These are phyloP conservation scores for Metarhizium sp. DNA, from an alignment of 2,329 filamentous ascomycete species.

Conservation along the genomic window DNA sequence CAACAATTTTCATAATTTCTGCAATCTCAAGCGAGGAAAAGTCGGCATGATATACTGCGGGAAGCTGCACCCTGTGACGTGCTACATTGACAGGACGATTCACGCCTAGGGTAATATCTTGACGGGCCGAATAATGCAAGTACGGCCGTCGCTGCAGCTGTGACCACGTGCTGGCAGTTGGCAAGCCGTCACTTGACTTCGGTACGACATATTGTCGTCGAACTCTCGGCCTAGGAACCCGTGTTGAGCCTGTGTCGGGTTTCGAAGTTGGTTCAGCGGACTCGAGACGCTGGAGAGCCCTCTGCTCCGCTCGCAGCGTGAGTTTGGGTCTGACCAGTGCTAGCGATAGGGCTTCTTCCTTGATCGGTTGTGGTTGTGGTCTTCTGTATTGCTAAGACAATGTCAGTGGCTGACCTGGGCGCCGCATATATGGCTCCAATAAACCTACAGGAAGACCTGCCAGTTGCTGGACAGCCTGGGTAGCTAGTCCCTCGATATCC, in stretches of 20 bases:
- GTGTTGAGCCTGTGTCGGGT: not conserved
- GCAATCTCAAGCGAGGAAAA: constrained; percentile 30
- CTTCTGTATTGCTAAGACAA: not conserved
- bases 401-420: not conserved
- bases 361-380: not conserved
- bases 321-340: not conserved
- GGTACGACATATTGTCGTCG: not conserved
- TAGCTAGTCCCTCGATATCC: constrained; percentile 10
- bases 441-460: constrained; percentile 12
- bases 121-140: constrained; percentile 15
- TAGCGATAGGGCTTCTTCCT: not conserved
- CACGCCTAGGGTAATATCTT: constrained; percentile 17
- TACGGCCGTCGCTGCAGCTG: constrained; percentile 15
- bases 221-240: not conserved
- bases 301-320: not conserved
- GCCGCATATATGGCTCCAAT: not conserved
- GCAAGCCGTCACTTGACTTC: not conserved
- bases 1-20: constrained; percentile 15
- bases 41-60: constrained; percentile 33
- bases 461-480: constrained; percentile 13
- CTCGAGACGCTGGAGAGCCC: not conserved
- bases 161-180: not conserved
- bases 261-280: not conserved
- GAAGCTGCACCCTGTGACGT: constrained; percentile 4
- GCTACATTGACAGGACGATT: constrained; percentile 3